These are phyloP conservation scores for Pachysolen tannophilus DNA, from an alignment of 805 yeast species.

Conservation along the genomic window DNA sequence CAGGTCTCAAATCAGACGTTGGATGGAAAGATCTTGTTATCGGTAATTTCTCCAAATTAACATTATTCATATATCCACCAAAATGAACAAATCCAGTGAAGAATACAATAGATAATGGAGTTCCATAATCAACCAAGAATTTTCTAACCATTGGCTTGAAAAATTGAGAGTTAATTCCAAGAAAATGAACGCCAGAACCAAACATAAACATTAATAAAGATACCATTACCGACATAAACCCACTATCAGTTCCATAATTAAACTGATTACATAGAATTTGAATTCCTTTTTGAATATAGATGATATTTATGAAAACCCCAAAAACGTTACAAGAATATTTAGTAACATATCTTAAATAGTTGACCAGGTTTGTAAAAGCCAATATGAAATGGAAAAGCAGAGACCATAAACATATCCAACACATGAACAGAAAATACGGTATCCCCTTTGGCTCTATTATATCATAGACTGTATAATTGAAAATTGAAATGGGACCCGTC, in stretches of 20 bases:
- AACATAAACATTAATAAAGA: slow-evolving; percentile 69
- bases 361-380: slow-evolving; percentile 62
- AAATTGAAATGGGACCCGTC: slow-evolving; percentile 91
- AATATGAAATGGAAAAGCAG: slow-evolving; percentile 71
- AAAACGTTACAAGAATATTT: slow-evolving; percentile 85
- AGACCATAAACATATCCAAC: slow-evolving; percentile 92
- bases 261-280: slow-evolving; percentile 76
- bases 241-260: slow-evolving; percentile 31
- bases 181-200: slow-evolving; percentile 53
- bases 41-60: slow-evolving; percentile 57
- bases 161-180: slow-evolving; percentile 57
- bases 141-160: slow-evolving; percentile 55
- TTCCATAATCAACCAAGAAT: slow-evolving; percentile 77
- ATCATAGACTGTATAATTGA: slow-evolving; percentile 83
- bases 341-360: slow-evolving; percentile 63
- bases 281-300: slow-evolving; percentile 85
- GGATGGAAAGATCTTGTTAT: slow-evolving; percentile 70
- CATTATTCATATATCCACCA: slow-evolving; percentile 62
- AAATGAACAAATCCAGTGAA: slow-evolving; percentile 92
- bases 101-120: slow-evolving; percentile 76
- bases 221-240: slow-evolving; percentile 69
- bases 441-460: slow-evolving; percentile 47
- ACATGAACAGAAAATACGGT: slow-evolving; percentile 81
- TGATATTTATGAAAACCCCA: slow-evolving; percentile 83
- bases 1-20: slow-evolving; percentile 40